phyloP scores from a whole-genome alignment of 306 rosid species.

The Argentina anserina region DNA sequence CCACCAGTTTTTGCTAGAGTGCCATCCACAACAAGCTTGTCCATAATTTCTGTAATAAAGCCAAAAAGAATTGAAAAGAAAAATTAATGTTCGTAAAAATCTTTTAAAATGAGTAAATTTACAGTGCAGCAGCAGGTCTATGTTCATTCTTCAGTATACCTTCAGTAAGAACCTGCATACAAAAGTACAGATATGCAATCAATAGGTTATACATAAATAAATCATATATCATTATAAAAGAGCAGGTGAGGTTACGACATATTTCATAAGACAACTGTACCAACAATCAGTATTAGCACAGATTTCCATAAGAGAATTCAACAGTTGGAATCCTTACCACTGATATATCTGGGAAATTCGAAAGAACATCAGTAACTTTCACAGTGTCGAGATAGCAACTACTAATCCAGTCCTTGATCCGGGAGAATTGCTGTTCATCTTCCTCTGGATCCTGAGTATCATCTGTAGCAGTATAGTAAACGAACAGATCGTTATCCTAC shows the following conservation, averaged over 20 bases:
- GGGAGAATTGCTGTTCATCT: constrained; percentile 64
- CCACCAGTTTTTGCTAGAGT: constrained; percentile 54
- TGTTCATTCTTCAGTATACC: constrained; percentile 39
- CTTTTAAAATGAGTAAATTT: not conserved
- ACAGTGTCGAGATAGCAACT: constrained; percentile 51
- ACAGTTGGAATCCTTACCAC: constrained; percentile 42
- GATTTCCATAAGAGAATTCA: not conserved
- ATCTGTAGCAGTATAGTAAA: constrained; percentile 35
- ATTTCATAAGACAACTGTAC: not conserved
- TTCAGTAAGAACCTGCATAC: constrained; percentile 70
- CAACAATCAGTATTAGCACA: not conserved
- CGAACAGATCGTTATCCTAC: constrained; percentile 9
- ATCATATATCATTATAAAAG: not conserved
- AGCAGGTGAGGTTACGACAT: not conserved
- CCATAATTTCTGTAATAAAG: constrained; percentile 62
- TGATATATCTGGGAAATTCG: constrained; percentile 88
- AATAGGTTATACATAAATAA: constrained; percentile 9
- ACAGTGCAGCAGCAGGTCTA: not conserved
- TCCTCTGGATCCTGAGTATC: constrained; percentile 75
- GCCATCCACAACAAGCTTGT: constrained; percentile 64
- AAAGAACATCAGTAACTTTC: constrained; percentile 68
- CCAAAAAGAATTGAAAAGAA: constrained; percentile 3
- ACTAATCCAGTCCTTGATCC: constrained; percentile 82
- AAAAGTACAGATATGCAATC: constrained; percentile 26
- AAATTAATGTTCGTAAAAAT: not conserved